Percentiles rank a stretch among this genome's conserved stretches.
Evolutionary conservation across 2,329 filamentous ascomycete genomes (phyloP).

Genomic region (Microdochium nivale): DNA sequence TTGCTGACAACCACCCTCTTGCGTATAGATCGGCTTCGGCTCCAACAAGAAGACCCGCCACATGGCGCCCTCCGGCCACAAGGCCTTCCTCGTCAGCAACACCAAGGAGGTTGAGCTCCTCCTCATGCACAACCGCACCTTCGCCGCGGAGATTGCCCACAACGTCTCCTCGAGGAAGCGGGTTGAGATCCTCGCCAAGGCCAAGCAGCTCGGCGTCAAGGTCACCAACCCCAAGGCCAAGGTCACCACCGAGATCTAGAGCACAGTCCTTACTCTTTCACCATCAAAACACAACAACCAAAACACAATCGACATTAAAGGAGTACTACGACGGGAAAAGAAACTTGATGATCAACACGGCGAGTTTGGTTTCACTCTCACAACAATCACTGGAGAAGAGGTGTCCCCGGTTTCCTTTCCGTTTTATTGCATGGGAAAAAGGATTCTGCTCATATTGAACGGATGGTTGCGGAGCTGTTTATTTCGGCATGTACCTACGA

Average conservation of each 20-base stretch:
- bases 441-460: neutral
- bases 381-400: neutral
- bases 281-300: neutral
- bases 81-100: constrained; percentile 99
- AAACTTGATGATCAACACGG: neutral
- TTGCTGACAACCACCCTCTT: constrained; percentile 2
- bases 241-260: constrained; percentile 88
- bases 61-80: constrained; percentile 98
- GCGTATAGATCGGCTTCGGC: constrained; percentile 83
- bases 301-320: neutral
- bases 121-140: constrained; percentile 99
- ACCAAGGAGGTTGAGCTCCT: constrained; percentile 90
- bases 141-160: constrained; percentile 97
- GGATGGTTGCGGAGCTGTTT: neutral
- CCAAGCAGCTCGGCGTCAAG: constrained; percentile 98
- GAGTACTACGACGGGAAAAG: neutral
- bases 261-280: neutral
- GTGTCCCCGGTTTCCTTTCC: neutral
- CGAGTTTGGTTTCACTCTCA: neutral
- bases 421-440: constrained; percentile 1
- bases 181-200: constrained; percentile 93
- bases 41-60: constrained; percentile 99
- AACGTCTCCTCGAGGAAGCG: constrained; percentile 98
- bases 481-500: neutral
- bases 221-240: constrained; percentile 99